Percentiles rank a stretch among this genome's conserved stretches.
phyloP scores from a whole-genome alignment of 2,329 filamentous ascomycete genomes.

The Pseudocercospora pini-densiflorae region DNA sequence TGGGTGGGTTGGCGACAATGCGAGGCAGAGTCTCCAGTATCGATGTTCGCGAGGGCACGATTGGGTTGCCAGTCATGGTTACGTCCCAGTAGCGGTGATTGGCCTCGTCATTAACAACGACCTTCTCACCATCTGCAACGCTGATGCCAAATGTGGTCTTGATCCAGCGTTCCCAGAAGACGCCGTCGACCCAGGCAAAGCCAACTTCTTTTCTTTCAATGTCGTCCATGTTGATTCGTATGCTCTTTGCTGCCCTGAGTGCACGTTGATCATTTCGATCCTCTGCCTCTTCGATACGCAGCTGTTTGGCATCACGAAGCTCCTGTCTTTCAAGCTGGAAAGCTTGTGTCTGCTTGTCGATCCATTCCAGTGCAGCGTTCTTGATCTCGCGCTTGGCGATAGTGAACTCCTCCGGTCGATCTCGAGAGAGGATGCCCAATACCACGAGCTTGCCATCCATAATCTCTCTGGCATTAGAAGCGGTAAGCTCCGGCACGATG shows the following conservation, averaged over 20 bases:
- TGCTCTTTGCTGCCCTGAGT: slow-evolving; percentile 83
- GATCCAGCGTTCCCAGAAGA: slow-evolving; percentile 98
- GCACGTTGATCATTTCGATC: slow-evolving; percentile 90
- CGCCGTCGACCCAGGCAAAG: slow-evolving; percentile 96
- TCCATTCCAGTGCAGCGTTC: slow-evolving; percentile 94
- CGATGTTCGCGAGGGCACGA: slow-evolving; percentile 84
- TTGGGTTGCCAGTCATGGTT: slow-evolving; percentile 85
- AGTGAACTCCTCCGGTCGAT: slow-evolving; percentile 77
- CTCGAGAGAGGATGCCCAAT: slow-evolving; percentile 81
- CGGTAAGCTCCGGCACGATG: slow-evolving; percentile 90
- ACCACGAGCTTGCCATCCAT: slow-evolving; percentile 97
- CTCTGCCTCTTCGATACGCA: slow-evolving; percentile 94
- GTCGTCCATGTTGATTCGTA: slow-evolving; percentile 88
- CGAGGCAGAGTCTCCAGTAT: slow-evolving; percentile 86
- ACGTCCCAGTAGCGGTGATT: slow-evolving; percentile 94
- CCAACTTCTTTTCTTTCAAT: slow-evolving; percentile 84
- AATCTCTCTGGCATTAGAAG: slow-evolving; percentile 88
- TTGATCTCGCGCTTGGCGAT: slow-evolving; percentile 87
- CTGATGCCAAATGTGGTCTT: slow-evolving; percentile 93
- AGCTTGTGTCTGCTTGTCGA: slow-evolving; percentile 90
- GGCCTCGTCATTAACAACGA: slow-evolving; percentile 97
- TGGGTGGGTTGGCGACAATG: slow-evolving; percentile 69
- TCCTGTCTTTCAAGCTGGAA: slow-evolving; percentile 95
- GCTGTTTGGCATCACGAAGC: slow-evolving; percentile 89
- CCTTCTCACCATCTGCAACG: slow-evolving; percentile 82